A percentile compares a stretch with the other conserved stretches of the same genome.
Evolutionary conservation across 257 asterid species (phyloP).

Genomic region (Solanum virginianum): DNA sequence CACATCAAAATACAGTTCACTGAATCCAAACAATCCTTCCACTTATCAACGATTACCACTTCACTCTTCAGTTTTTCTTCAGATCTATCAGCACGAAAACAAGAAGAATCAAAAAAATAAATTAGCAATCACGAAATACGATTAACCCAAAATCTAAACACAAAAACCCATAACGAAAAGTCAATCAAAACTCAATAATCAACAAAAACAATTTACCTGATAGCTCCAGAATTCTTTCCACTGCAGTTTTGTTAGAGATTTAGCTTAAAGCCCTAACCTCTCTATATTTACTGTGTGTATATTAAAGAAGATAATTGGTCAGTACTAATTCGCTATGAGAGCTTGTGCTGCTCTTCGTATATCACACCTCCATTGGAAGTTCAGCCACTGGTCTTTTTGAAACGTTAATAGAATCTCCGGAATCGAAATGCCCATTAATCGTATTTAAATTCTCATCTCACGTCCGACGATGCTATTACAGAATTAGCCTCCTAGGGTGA

Average conservation of each 20-base stretch:
- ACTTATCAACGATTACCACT: conserved; percentile 19
- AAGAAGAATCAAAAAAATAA: conserved; percentile 1
- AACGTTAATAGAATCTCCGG: background rate
- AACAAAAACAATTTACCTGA: background rate
- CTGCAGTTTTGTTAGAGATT: background rate
- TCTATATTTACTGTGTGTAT: background rate
- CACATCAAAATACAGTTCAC: conserved; percentile 21
- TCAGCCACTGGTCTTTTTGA: background rate
- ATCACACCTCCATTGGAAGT: background rate
- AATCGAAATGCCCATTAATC: background rate
- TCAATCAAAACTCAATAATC: background rate
- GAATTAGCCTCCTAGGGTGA: background rate
- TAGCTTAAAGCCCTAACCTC: background rate
- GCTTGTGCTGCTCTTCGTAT: background rate
- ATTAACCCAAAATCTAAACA: background rate
- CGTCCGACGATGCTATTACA: background rate
- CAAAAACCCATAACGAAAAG: background rate
- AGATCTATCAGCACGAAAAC: conserved; percentile 50
- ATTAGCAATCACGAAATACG: background rate
- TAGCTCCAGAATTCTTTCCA: background rate
- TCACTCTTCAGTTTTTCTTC: conserved; percentile 45
- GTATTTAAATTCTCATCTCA: background rate
- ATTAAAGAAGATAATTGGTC: background rate
- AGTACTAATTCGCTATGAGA: background rate
- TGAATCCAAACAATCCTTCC: conserved; percentile 10